Evolutionary conservation across 768 basidiomycete species (phyloP), one percentile per base, ranked within the genome.

Genomic region (Lactifluus hygrophoroides): DNA sequence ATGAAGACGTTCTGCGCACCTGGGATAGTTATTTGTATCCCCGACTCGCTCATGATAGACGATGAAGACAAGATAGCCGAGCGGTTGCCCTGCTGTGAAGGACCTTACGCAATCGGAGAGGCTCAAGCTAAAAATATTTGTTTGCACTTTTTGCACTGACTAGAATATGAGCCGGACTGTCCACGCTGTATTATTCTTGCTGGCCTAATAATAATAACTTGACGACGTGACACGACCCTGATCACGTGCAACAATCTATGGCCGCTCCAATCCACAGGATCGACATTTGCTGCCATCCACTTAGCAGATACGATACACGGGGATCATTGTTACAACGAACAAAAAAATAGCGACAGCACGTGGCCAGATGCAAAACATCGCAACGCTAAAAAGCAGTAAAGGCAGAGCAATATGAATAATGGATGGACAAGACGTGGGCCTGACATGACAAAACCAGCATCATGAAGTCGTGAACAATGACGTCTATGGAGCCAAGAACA

Each of bases 21-120:
- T 67, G 76, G 76, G 23, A 77, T 77, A 49, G 77, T 76, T 66
- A 78, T 77, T 67, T 77, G 76, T 56, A 77, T 68, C 19, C 70
- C 69, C 10, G 75, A 74, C 46, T 60, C 61, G 37, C 72, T 69
- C 71, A 72, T 72, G 35, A 38, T 37, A 25, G 50, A 23, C 43
- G 14, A 46, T 25, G 16, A 32, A 32, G 21, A 35, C 42, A 28
- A 43, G n/a, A 51, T 8, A 21, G 23, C n/a, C 13, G 28, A 9
- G 27, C n/a, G 38, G 51, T 23, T 51, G 46, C 47, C 42, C 42
- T 48, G 51, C 32, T 27, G 43, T 19, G 42, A 54, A 53, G 47
- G 27, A 21, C 14, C 23, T 30, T 48, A 38, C 28, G 34, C 32
- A 32, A 34, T 34, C 28, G 42, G 53, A 54, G 38, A 43, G 32